phyloP scores from a whole-genome alignment of 148 eudicot genomes.

The Talinum fruticosum region DNA sequence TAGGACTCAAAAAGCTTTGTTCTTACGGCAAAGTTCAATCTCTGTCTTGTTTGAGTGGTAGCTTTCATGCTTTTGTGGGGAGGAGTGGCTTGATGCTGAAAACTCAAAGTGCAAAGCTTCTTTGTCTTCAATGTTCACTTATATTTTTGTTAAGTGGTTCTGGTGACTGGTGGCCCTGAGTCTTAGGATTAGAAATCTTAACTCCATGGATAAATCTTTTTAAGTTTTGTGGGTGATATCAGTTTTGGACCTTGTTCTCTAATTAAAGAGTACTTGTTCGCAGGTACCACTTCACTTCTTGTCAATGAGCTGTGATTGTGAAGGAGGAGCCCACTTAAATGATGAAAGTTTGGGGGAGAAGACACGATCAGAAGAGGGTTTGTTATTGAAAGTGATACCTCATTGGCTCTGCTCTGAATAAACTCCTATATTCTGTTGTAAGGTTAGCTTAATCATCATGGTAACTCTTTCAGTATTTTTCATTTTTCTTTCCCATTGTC shows the following conservation, averaged over 20 bases:
- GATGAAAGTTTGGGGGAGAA: constrained; percentile 17
- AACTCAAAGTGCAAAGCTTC: neutral
- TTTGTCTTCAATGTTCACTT: neutral
- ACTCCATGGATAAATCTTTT: neutral
- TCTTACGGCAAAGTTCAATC: constrained; percentile 1
- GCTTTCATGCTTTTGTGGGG: constrained; percentile 24
- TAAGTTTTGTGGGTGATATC: constrained; percentile 21
- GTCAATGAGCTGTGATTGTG: constrained; percentile 9
- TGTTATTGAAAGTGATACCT: constrained; percentile 25
- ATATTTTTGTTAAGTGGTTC: neutral
- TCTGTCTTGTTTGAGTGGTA: constrained; percentile 22
- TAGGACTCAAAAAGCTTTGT: constrained; percentile 12
- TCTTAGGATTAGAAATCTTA: neutral
- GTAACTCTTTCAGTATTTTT: neutral
- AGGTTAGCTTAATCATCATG: constrained; percentile 15
- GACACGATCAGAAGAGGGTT: constrained; percentile 11
- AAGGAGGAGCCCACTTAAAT: constrained; percentile 19
- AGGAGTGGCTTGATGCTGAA: constrained; percentile 12
- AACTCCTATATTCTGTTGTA: constrained; percentile 11
- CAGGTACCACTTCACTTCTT: constrained; percentile 19
- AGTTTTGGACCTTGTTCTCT: constrained; percentile 2
- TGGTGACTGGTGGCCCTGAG: constrained; percentile 13
- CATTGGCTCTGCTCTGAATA: constrained; percentile 16
- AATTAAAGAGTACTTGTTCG: constrained; percentile 10
- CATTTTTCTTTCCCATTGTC: neutral